These are phyloP conservation scores for Arthrobotrys musiformis DNA, from an alignment of 2,329 filamentous ascomycete species.

Conservation along the genomic window DNA sequence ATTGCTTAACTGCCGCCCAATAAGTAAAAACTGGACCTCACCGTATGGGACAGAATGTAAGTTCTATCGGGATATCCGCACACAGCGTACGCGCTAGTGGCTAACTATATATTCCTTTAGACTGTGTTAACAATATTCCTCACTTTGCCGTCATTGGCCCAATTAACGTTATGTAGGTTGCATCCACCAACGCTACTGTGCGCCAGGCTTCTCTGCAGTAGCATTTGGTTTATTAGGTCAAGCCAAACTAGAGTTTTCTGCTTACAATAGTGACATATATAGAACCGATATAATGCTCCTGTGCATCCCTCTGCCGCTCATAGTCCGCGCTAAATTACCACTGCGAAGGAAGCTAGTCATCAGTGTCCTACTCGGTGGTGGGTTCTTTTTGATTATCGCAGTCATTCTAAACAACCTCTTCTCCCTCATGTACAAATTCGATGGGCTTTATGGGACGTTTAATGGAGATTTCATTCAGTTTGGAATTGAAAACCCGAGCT, in stretches of 20 bases:
- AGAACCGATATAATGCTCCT: conserved; percentile 54
- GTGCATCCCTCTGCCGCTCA: conserved; percentile 49
- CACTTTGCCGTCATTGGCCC: conserved; percentile 50
- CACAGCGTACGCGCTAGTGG: too few species aligned
- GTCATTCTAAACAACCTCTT: conserved; percentile 53
- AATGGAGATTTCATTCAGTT: conserved; percentile 39
- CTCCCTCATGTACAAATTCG: conserved; percentile 52
- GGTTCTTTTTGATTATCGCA: conserved; percentile 50
- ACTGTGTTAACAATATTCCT: conserved; percentile 52
- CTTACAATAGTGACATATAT: background rate
- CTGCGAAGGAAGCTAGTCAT: conserved; percentile 42
- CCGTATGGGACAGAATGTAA: conserved; percentile 46
- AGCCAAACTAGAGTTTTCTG: too few species aligned
- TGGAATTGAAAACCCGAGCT: conserved; percentile 47
- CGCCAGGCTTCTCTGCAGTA: too few species aligned
- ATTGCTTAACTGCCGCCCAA: conserved; percentile 49
- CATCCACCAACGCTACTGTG: background rate
- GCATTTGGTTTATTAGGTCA: background rate
- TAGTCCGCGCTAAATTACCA: conserved; percentile 31
- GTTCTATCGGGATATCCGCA: background rate
- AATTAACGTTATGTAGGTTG: conserved; percentile 44
- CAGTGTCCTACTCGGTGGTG: conserved; percentile 35
- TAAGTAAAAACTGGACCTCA: conserved; percentile 55
- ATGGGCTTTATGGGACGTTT: conserved; percentile 42
- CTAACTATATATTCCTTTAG: background rate